Evolutionary conservation across 2,329 filamentous ascomycete genomes (phyloP).

Genomic region (Paraconiothyrium brasiliense): DNA sequence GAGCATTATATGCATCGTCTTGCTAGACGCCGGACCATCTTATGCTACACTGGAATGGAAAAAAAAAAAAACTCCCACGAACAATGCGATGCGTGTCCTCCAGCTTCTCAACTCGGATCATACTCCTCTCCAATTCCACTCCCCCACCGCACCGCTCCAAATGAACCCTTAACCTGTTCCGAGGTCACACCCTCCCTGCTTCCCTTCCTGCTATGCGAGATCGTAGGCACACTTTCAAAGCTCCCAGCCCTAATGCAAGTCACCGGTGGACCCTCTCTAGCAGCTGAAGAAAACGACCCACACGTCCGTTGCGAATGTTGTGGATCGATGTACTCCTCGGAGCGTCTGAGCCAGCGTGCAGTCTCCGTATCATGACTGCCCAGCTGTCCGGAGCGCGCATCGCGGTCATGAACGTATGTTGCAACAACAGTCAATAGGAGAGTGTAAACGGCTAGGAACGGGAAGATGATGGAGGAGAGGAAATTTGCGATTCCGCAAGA

Average conservation of each 20-base stretch:
- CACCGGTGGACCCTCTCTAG: not conserved
- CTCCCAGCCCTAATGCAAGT: not conserved
- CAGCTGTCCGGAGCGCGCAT: not conserved
- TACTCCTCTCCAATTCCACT: not conserved
- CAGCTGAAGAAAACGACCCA: not conserved
- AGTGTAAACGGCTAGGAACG: not conserved
- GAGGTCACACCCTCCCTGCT: not conserved
- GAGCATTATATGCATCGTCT: too few species aligned
- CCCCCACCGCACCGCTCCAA: not conserved
- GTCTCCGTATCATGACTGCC: conserved; percentile 7
- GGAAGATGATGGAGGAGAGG: not conserved
- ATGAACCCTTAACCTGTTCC: not conserved
- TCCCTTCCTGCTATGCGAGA: not conserved
- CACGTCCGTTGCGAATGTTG: not conserved
- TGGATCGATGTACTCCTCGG: not conserved
- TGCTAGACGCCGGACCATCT: too few species aligned
- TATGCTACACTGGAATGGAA: too few species aligned
- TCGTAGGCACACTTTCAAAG: not conserved
- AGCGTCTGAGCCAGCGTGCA: conserved; percentile 1
- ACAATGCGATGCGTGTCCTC: too few species aligned
- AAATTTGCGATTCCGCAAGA: not conserved
- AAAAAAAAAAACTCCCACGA: too few species aligned
- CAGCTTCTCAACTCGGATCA: not conserved
- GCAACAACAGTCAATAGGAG: not conserved
- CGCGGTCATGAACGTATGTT: not conserved